Percentiles rank a stretch among this genome's conserved stretches.
Conservation (phyloP, 2,329 filamentous ascomycete genomes). For the Teratosphaeriaceae sp. region DNA sequence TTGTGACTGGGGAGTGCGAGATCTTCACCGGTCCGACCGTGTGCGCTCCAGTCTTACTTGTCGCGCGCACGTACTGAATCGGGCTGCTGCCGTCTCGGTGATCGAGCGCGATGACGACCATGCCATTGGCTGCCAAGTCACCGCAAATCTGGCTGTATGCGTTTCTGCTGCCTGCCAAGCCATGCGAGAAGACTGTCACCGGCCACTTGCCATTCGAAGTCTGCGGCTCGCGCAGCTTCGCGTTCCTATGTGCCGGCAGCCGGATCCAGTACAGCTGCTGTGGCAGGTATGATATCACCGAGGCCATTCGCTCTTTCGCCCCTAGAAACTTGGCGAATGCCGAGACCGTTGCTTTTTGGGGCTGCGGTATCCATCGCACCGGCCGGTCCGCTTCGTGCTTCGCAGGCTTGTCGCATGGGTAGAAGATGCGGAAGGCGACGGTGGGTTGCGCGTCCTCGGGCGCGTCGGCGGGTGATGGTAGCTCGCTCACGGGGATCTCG, state of each 20-base stretch:
- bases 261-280: slow-evolving; percentile 66
- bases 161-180: slow-evolving; percentile 72
- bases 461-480: slow-evolving; percentile 51
- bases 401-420: slow-evolving; percentile 52
- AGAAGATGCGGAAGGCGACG: slow-evolving; percentile 75
- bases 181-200: slow-evolving; percentile 79
- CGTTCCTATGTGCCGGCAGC: slow-evolving; percentile 67
- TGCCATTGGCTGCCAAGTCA: slow-evolving; percentile 71
- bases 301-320: slow-evolving; percentile 31
- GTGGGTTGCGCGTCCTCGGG: slow-evolving; percentile 57
- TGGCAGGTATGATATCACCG: slow-evolving; percentile 36
- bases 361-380: slow-evolving; percentile 70
- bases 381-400: slow-evolving; percentile 43
- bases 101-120: slow-evolving; percentile 74
- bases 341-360: slow-evolving; percentile 66
- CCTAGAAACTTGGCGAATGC: slow-evolving; percentile 74
- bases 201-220: slow-evolving; percentile 59
- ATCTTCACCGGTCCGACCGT: slow-evolving; percentile 41
- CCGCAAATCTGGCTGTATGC: slow-evolving; percentile 79
- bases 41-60: slow-evolving; percentile 36
- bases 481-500: slow-evolving; percentile 61
- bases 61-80: slow-evolving; percentile 62
- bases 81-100: slow-evolving; percentile 77
- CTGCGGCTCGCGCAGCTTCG: slow-evolving; percentile 48
- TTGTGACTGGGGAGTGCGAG: slow-evolving; percentile 53